Evolutionary conservation across 129 eudicot genomes (phyloP).

Genomic region (Saposhnikovia divaricata): DNA sequence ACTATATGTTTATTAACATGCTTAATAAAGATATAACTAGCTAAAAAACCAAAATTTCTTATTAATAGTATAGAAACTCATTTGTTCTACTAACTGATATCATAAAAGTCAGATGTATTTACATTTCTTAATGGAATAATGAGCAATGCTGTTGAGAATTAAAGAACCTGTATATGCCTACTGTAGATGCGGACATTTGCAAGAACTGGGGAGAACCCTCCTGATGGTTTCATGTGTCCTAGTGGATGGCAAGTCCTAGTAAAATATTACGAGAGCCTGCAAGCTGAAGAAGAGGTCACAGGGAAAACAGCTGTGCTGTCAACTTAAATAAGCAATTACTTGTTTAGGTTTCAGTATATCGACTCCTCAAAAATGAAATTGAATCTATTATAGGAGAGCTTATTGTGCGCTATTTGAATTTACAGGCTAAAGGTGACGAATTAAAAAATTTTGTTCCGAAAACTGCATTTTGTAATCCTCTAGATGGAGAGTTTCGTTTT

Average conservation of each 20-base stretch:
- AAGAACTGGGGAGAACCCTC: slow-evolving; percentile 82
- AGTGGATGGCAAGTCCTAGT: slow-evolving; percentile 55
- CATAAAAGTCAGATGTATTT: neutral
- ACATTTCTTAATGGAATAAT: neutral
- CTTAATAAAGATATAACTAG: neutral
- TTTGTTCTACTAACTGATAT: neutral
- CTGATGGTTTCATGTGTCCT: slow-evolving; percentile 86
- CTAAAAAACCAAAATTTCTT: neutral
- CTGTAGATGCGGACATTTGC: slow-evolving; percentile 79
- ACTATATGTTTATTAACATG: neutral
- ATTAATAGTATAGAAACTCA: neutral
- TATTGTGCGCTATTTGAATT: neutral
- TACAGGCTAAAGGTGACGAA: neutral
- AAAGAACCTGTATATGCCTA: neutral
- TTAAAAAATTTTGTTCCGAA: neutral
- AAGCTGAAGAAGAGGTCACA: slow-evolving; percentile 28
- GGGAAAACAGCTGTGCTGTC: slow-evolving; percentile 23
- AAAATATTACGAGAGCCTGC: slow-evolving; percentile 43
- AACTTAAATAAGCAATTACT: slow-evolving; percentile 8
- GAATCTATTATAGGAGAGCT: neutral
- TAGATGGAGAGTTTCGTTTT: neutral
- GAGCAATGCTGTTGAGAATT: neutral
- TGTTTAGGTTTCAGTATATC: neutral
- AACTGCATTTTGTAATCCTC: neutral
- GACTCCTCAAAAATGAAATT: neutral